phyloP scores from a whole-genome alignment of 2,329 filamentous ascomycete species.

The Hymenoscyphus fraxineus region DNA sequence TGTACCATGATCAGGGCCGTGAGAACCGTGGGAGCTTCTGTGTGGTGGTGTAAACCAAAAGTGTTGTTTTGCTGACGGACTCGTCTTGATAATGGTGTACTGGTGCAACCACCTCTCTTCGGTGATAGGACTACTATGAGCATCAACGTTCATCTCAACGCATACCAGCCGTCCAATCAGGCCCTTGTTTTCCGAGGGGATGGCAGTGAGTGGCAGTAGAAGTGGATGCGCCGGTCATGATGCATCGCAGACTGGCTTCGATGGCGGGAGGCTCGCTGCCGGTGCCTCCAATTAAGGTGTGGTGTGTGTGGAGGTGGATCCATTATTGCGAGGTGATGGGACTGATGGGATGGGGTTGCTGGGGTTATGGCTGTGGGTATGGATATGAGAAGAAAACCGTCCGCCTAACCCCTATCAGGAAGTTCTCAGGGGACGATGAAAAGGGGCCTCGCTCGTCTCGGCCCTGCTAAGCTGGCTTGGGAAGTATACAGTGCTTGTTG shows the following conservation, averaged over 20 bases:
- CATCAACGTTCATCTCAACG: background rate
- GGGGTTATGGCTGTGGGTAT: background rate
- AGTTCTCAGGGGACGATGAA: background rate
- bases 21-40: background rate
- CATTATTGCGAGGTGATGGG: too few species aligned
- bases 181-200: background rate
- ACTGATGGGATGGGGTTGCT: too few species aligned
- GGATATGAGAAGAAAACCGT: background rate
- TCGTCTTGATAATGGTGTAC: background rate
- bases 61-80: background rate
- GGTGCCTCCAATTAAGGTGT: background rate
- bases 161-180: background rate
- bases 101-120: background rate
- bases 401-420: background rate
- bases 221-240: background rate
- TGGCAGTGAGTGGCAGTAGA: background rate
- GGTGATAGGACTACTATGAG: background rate
- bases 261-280: slow-evolving; percentile 2
- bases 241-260: background rate
- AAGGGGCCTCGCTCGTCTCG: background rate
- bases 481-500: background rate
- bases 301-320: background rate
- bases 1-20: background rate
- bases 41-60: background rate
- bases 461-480: background rate